These are phyloP conservation scores for Nicotiana obtusifolia DNA, from an alignment of 257 asterid genomes.

Conservation along the genomic window DNA sequence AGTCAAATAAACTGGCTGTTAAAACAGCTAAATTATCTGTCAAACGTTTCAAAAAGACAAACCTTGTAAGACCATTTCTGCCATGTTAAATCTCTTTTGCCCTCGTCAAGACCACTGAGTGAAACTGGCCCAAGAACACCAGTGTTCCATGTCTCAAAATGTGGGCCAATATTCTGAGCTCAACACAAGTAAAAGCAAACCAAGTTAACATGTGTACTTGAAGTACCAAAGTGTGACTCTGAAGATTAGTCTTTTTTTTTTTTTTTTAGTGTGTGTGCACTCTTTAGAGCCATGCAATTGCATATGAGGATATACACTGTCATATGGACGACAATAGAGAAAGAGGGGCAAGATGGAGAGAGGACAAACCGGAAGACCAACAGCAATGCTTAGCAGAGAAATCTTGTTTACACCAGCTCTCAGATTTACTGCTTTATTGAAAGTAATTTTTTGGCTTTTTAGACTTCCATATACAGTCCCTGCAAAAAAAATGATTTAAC, in stretches of 20 bases:
- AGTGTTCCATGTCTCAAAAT: conserved; percentile 31
- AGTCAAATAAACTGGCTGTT: not conserved
- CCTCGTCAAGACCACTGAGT: conserved; percentile 81
- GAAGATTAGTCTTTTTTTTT: not conserved
- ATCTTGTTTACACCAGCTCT: conserved; percentile 24
- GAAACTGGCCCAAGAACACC: conserved; percentile 97
- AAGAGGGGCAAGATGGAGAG: conserved; percentile 8
- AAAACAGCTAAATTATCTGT: not conserved
- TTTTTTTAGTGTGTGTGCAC: not conserved
- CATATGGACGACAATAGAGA: not conserved
- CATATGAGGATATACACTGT: not conserved
- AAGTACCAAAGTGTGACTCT: not conserved
- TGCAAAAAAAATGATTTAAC: not conserved
- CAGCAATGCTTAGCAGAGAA: conserved; percentile 25
- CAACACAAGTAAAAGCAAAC: not conserved
- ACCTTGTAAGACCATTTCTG: conserved; percentile 97
- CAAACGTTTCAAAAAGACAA: not conserved
- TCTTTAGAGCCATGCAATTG: not conserved
- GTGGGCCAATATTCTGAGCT: conserved; percentile 22
- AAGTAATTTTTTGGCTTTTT: conserved; percentile 20
- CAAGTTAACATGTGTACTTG: not conserved
- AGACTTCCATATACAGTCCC: conserved; percentile 26
- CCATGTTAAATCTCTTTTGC: conserved; percentile 90
- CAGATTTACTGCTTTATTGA: conserved; percentile 15
- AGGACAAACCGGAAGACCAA: conserved; percentile 29